Evolutionary conservation across 1,284 basidiomycete species (phyloP).

Genomic region (Malassezia equina): DNA sequence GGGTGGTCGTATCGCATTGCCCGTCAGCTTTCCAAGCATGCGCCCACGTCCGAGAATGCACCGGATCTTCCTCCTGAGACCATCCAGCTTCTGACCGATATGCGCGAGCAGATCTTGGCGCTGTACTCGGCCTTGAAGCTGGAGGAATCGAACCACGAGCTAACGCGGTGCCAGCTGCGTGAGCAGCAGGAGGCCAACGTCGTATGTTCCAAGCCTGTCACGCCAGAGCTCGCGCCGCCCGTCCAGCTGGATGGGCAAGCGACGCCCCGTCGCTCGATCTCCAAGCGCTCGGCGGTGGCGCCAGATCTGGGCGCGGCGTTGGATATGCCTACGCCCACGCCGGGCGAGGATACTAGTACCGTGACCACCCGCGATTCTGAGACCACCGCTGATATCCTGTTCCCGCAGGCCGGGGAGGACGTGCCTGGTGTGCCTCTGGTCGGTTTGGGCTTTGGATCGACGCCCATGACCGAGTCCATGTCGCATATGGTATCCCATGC

Average conservation of each 20-base stretch:
- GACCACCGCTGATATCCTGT: conserved; percentile 9
- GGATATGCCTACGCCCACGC: conserved; percentile 1
- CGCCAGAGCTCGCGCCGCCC: not conserved
- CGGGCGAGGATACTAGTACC: not conserved
- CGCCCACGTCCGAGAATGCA: not conserved
- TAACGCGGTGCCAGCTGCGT: conserved; percentile 19
- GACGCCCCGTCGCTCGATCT: not conserved
- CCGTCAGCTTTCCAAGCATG: conserved; percentile 16
- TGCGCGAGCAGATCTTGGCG: conserved; percentile 47
- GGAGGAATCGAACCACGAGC: conserved; percentile 39
- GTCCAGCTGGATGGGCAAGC: not conserved
- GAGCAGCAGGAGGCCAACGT: not conserved
- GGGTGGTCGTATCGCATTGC: conserved; percentile 24
- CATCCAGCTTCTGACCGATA: conserved; percentile 39
- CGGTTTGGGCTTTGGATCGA: conserved; percentile 6
- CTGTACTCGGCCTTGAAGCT: conserved; percentile 40
- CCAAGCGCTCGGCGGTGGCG: not conserved
- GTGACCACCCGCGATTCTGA: not conserved
- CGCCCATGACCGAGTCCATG: not conserved
- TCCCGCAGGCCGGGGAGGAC: not conserved
- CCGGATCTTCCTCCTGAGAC: conserved; percentile 28
- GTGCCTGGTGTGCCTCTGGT: not conserved
- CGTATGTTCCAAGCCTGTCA: not conserved
- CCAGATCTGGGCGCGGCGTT: not conserved
- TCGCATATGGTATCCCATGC: not conserved